Evolutionary conservation across 306 rosid genomes (phyloP), one percentile per base, ranked within the genome.

Genomic region (Quercus gilva): DNA sequence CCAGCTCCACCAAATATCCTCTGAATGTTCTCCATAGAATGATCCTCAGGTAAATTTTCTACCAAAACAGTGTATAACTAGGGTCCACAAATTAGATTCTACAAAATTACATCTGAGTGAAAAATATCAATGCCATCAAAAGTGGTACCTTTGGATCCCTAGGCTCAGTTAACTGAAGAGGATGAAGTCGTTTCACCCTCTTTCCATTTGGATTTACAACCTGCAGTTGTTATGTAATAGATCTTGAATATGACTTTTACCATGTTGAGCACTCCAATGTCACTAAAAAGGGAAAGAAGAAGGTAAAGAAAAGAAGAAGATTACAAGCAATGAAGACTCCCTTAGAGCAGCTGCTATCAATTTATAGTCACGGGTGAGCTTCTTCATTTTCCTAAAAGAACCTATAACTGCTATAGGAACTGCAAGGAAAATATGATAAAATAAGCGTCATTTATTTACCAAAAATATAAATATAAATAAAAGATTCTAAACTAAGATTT

Each of bases 51-150:
- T 80, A 96, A 88, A 82, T 96, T 89, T 85, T 96, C 99, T 75
- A 85, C 97, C 91, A 96, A 79, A 82, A 96, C 98, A 89, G 99
- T 96, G 80, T 20, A 93, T 81, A 87, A 88, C 99, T 96, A 76
- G 83, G 86, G 79, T 70, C 84, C 89, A 80, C 79, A 82, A 71
- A 84, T 88, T 84, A 92, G 88, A 78, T 14, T 41, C 84, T 28
- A 56, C 37, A 81, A 70, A 78, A 68, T 37, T 75, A 31, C 29
- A 63, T 63, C 52, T 28, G 29, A 69, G 18, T 29, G 10, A 28
- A 29, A 49, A 19, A 41, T 57, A 79, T 49, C 55, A 83, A 69
- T 57, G 69, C 83, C 81, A 53, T 63, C 72, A 43, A 75, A 78
- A 41, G 69, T 65, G 82, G 57, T 88, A 96, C 99, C 99, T 93